Percentiles rank a stretch among this genome's conserved stretches.
Evolutionary conservation across 2,329 filamentous ascomycete species (phyloP).

Genomic region (Ophiostoma sp.): DNA sequence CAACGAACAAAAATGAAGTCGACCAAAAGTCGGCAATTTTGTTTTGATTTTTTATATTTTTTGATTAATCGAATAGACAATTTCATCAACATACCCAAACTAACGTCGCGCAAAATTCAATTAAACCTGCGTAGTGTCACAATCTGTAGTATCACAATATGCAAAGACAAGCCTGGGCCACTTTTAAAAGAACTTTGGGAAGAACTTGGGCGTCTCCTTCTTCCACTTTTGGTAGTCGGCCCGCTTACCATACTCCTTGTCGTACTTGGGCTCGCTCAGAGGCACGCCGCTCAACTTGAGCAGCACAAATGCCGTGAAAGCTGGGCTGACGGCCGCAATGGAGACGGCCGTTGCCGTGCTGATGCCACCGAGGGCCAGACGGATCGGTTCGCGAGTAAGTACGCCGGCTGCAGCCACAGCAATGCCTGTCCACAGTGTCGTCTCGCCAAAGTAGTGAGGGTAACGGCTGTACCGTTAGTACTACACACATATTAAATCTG

Average conservation of each 20-base stretch:
- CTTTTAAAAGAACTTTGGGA: constrained; percentile 56
- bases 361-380: constrained; percentile 51
- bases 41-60: neutral
- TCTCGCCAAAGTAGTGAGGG: constrained; percentile 74
- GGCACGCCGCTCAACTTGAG: constrained; percentile 65
- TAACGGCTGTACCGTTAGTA: constrained; percentile 46
- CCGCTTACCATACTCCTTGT: constrained; percentile 61
- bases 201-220: constrained; percentile 62
- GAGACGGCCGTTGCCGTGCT: constrained; percentile 38
- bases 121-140: neutral
- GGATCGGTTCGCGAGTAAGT: constrained; percentile 54
- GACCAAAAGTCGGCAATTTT: neutral
- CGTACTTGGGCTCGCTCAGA: constrained; percentile 68
- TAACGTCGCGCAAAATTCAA: neutral
- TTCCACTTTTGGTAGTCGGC: constrained; percentile 70
- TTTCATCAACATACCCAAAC: neutral
- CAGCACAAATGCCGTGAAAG: constrained; percentile 64
- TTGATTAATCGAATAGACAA: constrained; percentile 3
- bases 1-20: neutral
- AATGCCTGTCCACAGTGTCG: constrained; percentile 67
- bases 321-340: constrained; percentile 60
- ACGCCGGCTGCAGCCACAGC: constrained; percentile 60
- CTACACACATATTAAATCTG: neutral
- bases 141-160: neutral
- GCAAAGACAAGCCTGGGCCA: neutral